Percentiles rank a stretch among this genome's conserved stretches.
phyloP scores from a whole-genome alignment of 1,139 yeast species.

The Geotrichum phurueaensis region DNA sequence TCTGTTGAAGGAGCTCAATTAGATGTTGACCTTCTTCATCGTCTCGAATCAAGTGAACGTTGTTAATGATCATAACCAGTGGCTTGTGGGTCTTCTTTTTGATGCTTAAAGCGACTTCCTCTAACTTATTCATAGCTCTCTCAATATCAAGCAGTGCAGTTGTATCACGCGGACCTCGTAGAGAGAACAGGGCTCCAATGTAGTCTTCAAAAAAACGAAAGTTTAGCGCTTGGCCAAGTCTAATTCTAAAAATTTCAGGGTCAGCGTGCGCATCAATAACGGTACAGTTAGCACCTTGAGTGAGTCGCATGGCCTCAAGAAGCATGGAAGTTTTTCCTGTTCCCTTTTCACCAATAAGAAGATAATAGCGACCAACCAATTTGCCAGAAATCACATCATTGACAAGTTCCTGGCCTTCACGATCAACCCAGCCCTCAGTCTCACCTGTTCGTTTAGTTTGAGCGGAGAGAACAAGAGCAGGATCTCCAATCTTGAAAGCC shows the following conservation, averaged over 20 bases:
- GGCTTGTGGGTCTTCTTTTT: constrained; percentile 46
- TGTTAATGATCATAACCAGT: constrained; percentile 62
- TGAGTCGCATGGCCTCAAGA: constrained; percentile 61
- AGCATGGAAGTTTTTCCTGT: constrained; percentile 77
- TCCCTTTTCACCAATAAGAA: constrained; percentile 78
- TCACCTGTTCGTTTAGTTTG: constrained; percentile 48
- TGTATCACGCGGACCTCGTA: constrained; percentile 80
- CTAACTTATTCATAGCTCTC: constrained; percentile 70
- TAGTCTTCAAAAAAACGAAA: constrained; percentile 76
- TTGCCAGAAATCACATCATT: constrained; percentile 64
- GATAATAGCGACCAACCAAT: constrained; percentile 59
- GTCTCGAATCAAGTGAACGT: constrained; percentile 67
- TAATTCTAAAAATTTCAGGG: constrained; percentile 71
- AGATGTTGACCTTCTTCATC: constrained; percentile 63
- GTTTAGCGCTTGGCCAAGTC: constrained; percentile 70
- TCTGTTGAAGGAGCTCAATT: constrained; percentile 74
- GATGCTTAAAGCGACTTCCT: constrained; percentile 57
- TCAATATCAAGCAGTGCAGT: constrained; percentile 78
- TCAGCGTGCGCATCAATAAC: constrained; percentile 81
- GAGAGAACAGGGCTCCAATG: constrained; percentile 74
- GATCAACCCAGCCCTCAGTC: constrained; percentile 45
- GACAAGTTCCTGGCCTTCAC: constrained; percentile 61
- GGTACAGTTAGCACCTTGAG: constrained; percentile 60
- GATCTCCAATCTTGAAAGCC: constrained; percentile 66
- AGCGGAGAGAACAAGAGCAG: constrained; percentile 42